A percentile compares a stretch with the other conserved stretches of the same genome.
phyloP scores from a whole-genome alignment of 2,329 filamentous ascomycete species.

The Trichoderma brevicompactum region DNA sequence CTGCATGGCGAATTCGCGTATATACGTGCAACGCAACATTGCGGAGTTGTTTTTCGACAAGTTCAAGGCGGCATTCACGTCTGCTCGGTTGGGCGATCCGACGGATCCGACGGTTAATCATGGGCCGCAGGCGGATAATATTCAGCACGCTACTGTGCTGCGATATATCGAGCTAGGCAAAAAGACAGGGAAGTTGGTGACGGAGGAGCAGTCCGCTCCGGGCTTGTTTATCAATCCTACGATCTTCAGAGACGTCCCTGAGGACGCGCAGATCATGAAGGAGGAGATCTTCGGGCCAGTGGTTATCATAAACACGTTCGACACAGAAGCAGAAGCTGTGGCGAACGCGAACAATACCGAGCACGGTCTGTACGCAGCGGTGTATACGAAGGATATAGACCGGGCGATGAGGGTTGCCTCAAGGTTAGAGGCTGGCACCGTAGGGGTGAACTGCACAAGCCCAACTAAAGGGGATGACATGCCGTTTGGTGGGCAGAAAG shows the following conservation, averaged over 20 bases:
- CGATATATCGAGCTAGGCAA: constrained; percentile 68
- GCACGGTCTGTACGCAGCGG: constrained; percentile 58
- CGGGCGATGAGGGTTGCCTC: constrained; percentile 46
- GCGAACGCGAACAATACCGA: constrained; percentile 47
- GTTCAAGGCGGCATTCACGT: constrained; percentile 58
- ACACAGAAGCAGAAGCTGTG: constrained; percentile 35
- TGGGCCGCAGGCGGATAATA: constrained; percentile 67
- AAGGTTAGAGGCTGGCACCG: constrained; percentile 57
- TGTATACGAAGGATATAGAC: constrained; percentile 59
- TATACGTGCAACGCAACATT: constrained; percentile 61
- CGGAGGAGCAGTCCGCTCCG: constrained; percentile 34
- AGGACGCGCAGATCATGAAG: constrained; percentile 38
- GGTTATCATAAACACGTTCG: constrained; percentile 37
- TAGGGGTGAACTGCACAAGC: constrained; percentile 44
- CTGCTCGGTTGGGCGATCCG: constrained; percentile 61
- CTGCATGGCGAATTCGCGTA: constrained; percentile 60
- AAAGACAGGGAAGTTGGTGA: constrained; percentile 62
- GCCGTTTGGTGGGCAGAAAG: constrained; percentile 37
- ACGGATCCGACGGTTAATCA: constrained; percentile 66
- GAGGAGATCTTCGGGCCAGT: constrained; percentile 42
- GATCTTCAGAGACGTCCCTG: constrained; percentile 37
- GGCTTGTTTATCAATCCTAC: constrained; percentile 39
- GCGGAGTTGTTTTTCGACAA: constrained; percentile 62
- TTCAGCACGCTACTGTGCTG: constrained; percentile 66
- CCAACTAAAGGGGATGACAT: constrained; percentile 34